Evolutionary conservation across 345 rosid genomes (phyloP).

Genomic region (Aquilaria yunnanensis): DNA sequence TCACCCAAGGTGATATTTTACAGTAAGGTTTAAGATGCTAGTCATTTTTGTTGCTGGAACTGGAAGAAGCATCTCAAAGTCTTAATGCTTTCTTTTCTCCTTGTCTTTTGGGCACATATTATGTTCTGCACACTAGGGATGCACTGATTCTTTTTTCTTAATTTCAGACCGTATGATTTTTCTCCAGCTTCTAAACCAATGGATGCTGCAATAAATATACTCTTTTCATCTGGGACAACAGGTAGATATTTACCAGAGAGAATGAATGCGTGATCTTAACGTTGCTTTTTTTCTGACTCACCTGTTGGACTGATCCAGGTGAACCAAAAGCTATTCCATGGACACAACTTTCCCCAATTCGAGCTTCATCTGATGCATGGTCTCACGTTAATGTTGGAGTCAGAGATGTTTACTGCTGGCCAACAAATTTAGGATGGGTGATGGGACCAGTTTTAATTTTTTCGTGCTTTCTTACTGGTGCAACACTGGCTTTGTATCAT

Average conservation of each 20-base stretch:
- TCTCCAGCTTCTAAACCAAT: conserved; percentile 47
- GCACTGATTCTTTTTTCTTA: conserved; percentile 1
- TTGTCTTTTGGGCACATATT: background rate
- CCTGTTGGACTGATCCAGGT: conserved; percentile 34
- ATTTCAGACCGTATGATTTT: conserved; percentile 37
- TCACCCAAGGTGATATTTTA: conserved; percentile 40
- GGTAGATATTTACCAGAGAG: conserved; percentile 24
- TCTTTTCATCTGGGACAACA: conserved; percentile 95
- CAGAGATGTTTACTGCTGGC: conserved; percentile 75
- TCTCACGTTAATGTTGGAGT: conserved; percentile 48
- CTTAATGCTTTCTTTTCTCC: too few species aligned
- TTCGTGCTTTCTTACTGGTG: conserved; percentile 64
- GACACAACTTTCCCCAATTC: conserved; percentile 81
- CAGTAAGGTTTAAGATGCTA: conserved; percentile 1
- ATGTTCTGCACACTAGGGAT: background rate
- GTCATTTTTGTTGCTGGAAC: too few species aligned
- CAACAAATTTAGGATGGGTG: conserved; percentile 96
- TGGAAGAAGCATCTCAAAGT: too few species aligned
- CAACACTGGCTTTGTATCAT: conserved; percentile 76
- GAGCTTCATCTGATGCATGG: conserved; percentile 63
- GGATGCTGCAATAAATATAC: conserved; percentile 64
- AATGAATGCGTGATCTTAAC: too few species aligned
- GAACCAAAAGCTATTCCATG: conserved; percentile 96
- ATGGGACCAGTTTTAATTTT: conserved; percentile 73
- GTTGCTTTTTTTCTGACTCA: conserved; percentile 1